phyloP scores from a whole-genome alignment of 2,329 filamentous ascomycete genomes.

The Paracoccidioides brasiliensis region DNA sequence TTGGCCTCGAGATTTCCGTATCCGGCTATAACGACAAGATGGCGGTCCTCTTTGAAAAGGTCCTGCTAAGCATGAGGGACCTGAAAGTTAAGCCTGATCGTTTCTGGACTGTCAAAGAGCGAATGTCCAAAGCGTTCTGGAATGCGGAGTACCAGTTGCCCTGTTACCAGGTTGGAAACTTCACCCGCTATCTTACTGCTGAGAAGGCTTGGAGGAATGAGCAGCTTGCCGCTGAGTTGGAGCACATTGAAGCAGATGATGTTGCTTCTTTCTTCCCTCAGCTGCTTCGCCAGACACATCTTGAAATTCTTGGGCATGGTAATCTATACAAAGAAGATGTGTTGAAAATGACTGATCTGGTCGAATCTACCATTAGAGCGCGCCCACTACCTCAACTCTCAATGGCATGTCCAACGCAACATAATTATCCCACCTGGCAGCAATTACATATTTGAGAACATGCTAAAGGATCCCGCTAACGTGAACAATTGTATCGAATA shows the following conservation, averaged over 20 bases:
- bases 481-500: constrained; percentile 80
- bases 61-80: constrained; percentile 70
- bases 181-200: constrained; percentile 63
- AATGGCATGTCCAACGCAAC: constrained; percentile 68
- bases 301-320: constrained; percentile 79
- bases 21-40: constrained; percentile 96
- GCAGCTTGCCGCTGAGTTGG: constrained; percentile 64
- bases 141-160: constrained; percentile 84
- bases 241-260: constrained; percentile 58
- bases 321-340: constrained; percentile 93
- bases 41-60: constrained; percentile 76
- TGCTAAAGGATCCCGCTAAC: constrained; percentile 73
- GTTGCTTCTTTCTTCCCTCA: constrained; percentile 68
- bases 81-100: constrained; percentile 73
- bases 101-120: constrained; percentile 84
- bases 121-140: constrained; percentile 58
- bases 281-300: constrained; percentile 67
- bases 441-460: constrained; percentile 72
- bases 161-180: constrained; percentile 77
- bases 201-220: constrained; percentile 69
- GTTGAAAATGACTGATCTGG: constrained; percentile 66
- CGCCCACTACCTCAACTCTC: constrained; percentile 57
- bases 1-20: constrained; percentile 65
- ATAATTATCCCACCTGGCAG: constrained; percentile 65
- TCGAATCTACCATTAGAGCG: constrained; percentile 66